These are phyloP conservation scores for Acer yangbiense DNA, from an alignment of 345 rosid species.

Conservation along the genomic window DNA sequence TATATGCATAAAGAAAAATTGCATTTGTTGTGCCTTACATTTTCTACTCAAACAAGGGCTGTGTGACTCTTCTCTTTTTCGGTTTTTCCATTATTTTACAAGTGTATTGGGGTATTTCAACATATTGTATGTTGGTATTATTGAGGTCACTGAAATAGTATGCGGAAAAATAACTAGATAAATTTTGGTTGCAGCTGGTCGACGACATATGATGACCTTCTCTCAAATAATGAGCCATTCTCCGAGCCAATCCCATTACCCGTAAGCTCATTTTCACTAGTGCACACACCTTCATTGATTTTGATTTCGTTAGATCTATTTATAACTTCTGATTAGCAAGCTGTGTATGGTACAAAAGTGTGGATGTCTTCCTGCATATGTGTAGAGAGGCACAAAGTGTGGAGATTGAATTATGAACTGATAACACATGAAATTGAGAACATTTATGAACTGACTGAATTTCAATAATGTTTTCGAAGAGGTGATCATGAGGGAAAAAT, in stretches of 20 bases:
- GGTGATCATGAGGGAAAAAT: not conserved
- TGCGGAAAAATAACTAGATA: constrained; percentile 26
- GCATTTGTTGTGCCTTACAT: not conserved
- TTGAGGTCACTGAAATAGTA: not conserved
- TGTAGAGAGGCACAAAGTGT: not conserved
- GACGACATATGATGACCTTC: constrained; percentile 81
- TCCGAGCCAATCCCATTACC: constrained; percentile 81
- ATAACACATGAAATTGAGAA: too few relatives aligned
- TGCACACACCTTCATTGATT: not conserved
- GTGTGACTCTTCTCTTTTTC: not conserved
- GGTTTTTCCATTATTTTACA: not conserved
- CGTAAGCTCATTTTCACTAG: constrained; percentile 41
- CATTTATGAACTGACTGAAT: not conserved
- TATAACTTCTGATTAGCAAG: not conserved
- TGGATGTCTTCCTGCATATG: not conserved
- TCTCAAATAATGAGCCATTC: constrained; percentile 76
- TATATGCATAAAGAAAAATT: not conserved
- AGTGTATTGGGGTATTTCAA: not conserved
- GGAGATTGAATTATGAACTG: not conserved
- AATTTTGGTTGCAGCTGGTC: constrained; percentile 74
- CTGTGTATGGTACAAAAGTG: not conserved
- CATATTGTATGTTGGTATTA: not conserved
- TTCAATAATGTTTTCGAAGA: not conserved
- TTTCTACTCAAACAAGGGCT: not conserved
- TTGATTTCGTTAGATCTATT: not conserved